Evolutionary conservation across 2,329 filamentous ascomycete genomes (phyloP).

Genomic region (Blastomyces emzantsi): DNA sequence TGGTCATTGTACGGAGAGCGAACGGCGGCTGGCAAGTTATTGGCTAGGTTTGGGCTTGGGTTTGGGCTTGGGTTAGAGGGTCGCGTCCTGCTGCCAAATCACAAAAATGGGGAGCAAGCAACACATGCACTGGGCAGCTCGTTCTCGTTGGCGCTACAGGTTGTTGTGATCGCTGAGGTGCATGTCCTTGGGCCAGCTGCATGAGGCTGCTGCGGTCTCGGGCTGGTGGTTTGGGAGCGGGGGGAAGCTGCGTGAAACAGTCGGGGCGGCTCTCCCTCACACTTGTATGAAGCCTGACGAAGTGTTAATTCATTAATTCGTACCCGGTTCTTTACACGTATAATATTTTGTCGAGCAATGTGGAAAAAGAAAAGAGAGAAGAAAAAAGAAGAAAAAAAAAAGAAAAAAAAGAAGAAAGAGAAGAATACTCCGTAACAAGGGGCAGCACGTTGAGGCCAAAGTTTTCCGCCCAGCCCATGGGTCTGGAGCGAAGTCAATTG

Average conservation of each 20-base stretch:
- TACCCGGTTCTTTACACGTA: background rate
- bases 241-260: too few species aligned
- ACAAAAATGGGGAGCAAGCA: background rate
- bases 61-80: too few species aligned
- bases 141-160: background rate
- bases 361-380: background rate
- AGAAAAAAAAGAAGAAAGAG: background rate
- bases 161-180: background rate
- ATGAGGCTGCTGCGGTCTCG: background rate
- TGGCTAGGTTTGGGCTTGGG: background rate
- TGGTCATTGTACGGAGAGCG: background rate
- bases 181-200: background rate
- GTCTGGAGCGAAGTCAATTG: background rate
- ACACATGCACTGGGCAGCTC: background rate
- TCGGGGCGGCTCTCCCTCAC: too few species aligned
- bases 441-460: too few species aligned
- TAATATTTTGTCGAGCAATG: background rate
- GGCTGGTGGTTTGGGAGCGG: too few species aligned
- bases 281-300: background rate
- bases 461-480: background rate
- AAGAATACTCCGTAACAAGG: too few species aligned
- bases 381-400: background rate
- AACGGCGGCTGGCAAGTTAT: background rate
- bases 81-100: background rate
- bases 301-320: background rate